Evolutionary conservation across 306 rosid genomes (phyloP), one percentile per base, ranked within the genome.

Genomic region (Phaseolus lunatus): DNA sequence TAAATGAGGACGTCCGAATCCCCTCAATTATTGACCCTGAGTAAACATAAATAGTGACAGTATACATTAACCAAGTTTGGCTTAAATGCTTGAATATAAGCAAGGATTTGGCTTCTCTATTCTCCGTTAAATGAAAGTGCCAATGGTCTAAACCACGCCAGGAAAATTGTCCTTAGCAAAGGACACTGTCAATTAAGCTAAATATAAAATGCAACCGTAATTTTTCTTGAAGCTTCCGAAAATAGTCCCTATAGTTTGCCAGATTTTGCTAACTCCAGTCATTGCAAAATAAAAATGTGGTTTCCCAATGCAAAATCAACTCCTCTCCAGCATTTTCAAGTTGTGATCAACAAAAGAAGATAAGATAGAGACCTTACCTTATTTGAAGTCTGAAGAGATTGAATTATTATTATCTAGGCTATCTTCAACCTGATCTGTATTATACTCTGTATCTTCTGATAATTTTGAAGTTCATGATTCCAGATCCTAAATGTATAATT

Each of bases 401-500:
- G 26, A 59, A 6, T 31, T 18, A 33, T 31, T 18, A 33, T 64
- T 33, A 20, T 48, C 16, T 63, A 67, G 26, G 63, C 15, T 27
- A 62, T 49, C 29, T 31, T 39, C 47, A 48, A 67, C 18, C 54
- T 24, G 53, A 26, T 9, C 4, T 47, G 41, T 53, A 14, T 7
- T 20, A 53, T 31, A 56, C 63, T 64, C 22, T 48, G 20, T 45
- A n/a, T 64, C 56, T 70, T 70, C 20, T 11, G 0, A 59, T 52
- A 70, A 33, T 20, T 45, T 56, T 65, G 16, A 67, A 23, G 63
- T 43, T 80, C 53, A 53, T 16, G 43, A 26, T 19, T 27, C n/a
- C 61, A 53, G 65, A 65, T 62, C 77, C 49, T 11, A 20, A 72
- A 35, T 26, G 63, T 72, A 45, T 54, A 54, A 69, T 33, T 44